These are phyloP conservation scores for Sequoiadendron giganteum DNA, from an alignment of 75 land plant species.

Conservation along the genomic window DNA sequence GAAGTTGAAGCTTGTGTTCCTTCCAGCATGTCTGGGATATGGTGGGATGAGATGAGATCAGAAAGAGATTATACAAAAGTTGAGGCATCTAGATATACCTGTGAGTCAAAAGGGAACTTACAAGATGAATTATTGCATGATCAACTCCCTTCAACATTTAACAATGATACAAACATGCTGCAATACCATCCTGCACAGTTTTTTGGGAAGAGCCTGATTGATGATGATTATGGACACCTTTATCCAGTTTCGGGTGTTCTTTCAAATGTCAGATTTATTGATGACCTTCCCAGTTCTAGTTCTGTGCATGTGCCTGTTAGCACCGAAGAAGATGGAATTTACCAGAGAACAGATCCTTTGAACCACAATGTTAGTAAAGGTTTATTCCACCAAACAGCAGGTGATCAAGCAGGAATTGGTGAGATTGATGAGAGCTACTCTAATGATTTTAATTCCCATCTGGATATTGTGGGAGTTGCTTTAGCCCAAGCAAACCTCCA, in stretches of 20 bases:
- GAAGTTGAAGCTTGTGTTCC: neutral
- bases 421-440: neutral
- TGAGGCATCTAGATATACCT: conserved; percentile 4
- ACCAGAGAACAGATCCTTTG: conserved; percentile 44
- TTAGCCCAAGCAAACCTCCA: conserved; percentile 19
- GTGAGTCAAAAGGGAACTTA: conserved; percentile 10
- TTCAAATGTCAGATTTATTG: conserved; percentile 31
- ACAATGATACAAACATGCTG: neutral
- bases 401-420: conserved; percentile 14
- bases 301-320: conserved; percentile 23
- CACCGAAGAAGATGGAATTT: conserved; percentile 32
- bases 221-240: conserved; percentile 54
- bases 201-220: conserved; percentile 48
- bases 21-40: neutral
- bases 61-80: neutral
- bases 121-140: conserved; percentile 10
- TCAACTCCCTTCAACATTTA: conserved; percentile 4
- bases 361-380: conserved; percentile 48
- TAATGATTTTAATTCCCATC: conserved; percentile 17
- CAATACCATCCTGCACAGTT: neutral
- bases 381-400: conserved; percentile 16
- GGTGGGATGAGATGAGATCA: conserved; percentile 11
- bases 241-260: conserved; percentile 57
- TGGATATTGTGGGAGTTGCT: conserved; percentile 20
- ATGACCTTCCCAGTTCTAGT: conserved; percentile 22